Evolutionary conservation across 2,329 filamentous ascomycete species (phyloP), one percentile per base, ranked within the genome.

Genomic region (Lizonia empirigonia): DNA sequence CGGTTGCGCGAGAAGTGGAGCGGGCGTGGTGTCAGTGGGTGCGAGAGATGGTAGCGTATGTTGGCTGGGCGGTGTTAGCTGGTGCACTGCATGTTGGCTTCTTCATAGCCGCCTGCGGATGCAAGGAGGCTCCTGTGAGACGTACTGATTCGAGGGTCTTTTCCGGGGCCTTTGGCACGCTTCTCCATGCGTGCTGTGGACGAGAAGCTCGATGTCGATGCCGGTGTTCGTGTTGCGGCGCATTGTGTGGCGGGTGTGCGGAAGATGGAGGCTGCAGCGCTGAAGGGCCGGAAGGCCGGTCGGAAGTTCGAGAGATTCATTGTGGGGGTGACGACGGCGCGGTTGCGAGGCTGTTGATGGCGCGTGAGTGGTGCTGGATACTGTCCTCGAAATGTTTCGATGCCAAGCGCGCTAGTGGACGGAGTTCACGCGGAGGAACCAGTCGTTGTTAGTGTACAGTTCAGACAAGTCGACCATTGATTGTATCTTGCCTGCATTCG

Each of bases 1-100:
- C 94, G 87, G 74, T 88, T 89, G 64, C 93, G 91, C 32, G 85
- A 91, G 83, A 97, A 92, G 65, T 91, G 88, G 59, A 99, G 84
- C 1, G 94, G 92, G 10, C 86, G 84, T 0, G 86, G 87, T 6
- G 84, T 88, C 23, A 82, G 76, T 2, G 86, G 85, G 73, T 90
- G 87, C 65, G 82, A 76, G 62, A 90, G 83, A 74, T 86, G 84
- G 77, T 89, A 90, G 64, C 86, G 80, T 72, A 90, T 89, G 47
- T 84, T 69, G 27, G 81, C 84, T 86, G 16, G 16, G 18, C 23
- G 35, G 48, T 16, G 24, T 55, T 41, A 45, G 49, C 12, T 16
- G 55, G 30, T 48, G 13, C 29, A 22, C 23, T 2, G 20, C n/a
- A 13, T 35, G 35, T 12, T 12, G 18, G 30, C 18, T 36, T 23